phyloP scores from a whole-genome alignment of 2,329 filamentous ascomycete genomes.

The Venturiaceae sp. region DNA sequence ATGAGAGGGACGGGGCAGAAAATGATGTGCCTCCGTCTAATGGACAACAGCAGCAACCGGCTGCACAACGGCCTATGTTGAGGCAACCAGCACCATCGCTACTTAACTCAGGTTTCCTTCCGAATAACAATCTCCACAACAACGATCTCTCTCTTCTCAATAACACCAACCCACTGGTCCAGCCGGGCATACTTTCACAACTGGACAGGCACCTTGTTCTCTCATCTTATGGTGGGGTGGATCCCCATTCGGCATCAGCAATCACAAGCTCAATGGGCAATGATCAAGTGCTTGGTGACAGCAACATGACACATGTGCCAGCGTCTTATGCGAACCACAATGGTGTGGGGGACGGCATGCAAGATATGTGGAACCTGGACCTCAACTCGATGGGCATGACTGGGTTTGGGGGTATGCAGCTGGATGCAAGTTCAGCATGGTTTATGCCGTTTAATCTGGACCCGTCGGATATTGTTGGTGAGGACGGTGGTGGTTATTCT shows the following conservation, averaged over 20 bases:
- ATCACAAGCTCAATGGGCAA: conserved; percentile 10
- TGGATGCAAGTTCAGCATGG: conserved; percentile 58
- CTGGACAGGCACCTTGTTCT: conserved; percentile 70
- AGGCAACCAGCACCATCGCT: not conserved
- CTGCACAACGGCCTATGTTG: not conserved
- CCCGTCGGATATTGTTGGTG: conserved; percentile 47
- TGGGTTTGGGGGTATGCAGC: conserved; percentile 13
- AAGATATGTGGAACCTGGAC: conserved; percentile 4
- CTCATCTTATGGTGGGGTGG: conserved; percentile 54
- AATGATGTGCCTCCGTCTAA: not conserved
- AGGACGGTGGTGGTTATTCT: not conserved
- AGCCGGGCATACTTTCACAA: conserved; percentile 50
- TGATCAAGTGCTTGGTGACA: not conserved
- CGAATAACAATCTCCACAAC: not conserved
- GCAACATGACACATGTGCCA: conserved; percentile 11
- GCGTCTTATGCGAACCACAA: not conserved
- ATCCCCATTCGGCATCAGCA: conserved; percentile 29
- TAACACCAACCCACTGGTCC: conserved; percentile 10
- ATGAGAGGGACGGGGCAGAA: not conserved
- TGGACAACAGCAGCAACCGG: not conserved
- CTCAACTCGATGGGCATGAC: not conserved
- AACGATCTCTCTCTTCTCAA: not conserved
- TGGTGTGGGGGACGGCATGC: not conserved
- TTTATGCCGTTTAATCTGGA: conserved; percentile 92
- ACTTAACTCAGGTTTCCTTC: conserved; percentile 7